A percentile compares a stretch with the other conserved stretches of the same genome.
Conservation (phyloP, 345 rosid genomes). For the Melaleuca quinquenervia region DNA sequence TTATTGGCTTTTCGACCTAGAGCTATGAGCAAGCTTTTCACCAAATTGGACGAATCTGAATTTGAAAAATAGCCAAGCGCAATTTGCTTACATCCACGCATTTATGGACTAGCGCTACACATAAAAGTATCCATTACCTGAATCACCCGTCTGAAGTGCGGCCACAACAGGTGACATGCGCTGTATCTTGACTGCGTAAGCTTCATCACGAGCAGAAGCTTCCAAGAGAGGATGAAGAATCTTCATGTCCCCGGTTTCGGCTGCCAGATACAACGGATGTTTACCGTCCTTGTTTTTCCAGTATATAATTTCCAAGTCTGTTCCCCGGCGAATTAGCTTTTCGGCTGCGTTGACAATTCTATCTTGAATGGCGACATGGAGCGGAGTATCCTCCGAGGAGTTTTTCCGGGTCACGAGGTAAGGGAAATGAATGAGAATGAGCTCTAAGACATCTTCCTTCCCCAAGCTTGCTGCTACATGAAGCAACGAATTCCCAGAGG, state of each 20-base stretch:
- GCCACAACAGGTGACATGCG: neutral
- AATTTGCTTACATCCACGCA: neutral
- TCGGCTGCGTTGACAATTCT: accelerated
- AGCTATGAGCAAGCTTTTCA: neutral
- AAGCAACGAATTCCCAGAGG: neutral
- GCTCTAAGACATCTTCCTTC: accelerated
- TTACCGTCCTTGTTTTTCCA: neutral
- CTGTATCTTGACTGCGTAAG: neutral
- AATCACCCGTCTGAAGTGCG: accelerated
- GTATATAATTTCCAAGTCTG: neutral
- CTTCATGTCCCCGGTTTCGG: neutral
- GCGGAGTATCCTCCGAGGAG: neutral
- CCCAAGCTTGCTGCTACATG: neutral
- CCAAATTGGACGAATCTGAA: neutral
- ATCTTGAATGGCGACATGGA: neutral
- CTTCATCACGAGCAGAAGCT: neutral
- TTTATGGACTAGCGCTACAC: neutral
- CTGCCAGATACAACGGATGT: neutral
- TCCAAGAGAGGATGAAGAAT: neutral
- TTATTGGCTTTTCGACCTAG: neutral
- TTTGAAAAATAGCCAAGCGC: neutral
- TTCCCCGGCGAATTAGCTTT: neutral
- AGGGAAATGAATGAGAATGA: neutral
- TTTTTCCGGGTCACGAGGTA: accelerated
- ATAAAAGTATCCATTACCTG: neutral